phyloP scores from a whole-genome alignment of 805 yeast species.

The Cyberlindnera americana region DNA sequence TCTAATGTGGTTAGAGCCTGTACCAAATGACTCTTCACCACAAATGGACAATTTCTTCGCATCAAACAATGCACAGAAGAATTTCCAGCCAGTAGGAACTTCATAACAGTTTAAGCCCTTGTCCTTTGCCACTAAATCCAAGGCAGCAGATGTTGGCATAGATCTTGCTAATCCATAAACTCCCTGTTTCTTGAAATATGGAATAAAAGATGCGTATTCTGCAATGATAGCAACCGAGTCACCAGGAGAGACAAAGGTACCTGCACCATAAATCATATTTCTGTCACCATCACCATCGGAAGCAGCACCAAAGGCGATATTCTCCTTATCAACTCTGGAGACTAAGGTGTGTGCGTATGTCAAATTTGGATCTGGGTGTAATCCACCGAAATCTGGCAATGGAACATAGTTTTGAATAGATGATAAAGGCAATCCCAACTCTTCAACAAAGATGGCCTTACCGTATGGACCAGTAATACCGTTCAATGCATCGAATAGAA shows the following conservation, averaged over 20 bases:
- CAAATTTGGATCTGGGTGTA: conserved; percentile 97
- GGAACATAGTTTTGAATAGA: conserved; percentile 80
- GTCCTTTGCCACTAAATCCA: conserved; percentile 82
- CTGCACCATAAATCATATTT: conserved; percentile 96
- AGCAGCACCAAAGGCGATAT: conserved; percentile 94
- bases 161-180: conserved; percentile 92
- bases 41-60: conserved; percentile 91
- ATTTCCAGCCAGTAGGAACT: conserved; percentile 99
- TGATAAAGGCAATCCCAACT: conserved; percentile 68
- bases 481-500: conserved; percentile 84
- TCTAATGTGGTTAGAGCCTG: conserved; percentile 95
- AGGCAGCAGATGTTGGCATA: conserved; percentile 95
- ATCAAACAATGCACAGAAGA: conserved; percentile 93
- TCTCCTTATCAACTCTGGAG: conserved; percentile 73
- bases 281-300: conserved; percentile 99
- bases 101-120: conserved; percentile 79
- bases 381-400: conserved; percentile 90
- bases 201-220: conserved; percentile 85
- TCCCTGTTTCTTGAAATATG: conserved; percentile 86
- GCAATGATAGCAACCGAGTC: conserved; percentile 97
- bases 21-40: conserved; percentile 98
- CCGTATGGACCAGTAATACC: conserved; percentile 99
- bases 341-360: conserved; percentile 91
- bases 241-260: conserved; percentile 95
- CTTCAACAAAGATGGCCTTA: conserved; percentile 73